Base-by-base conservation (phyloP, 495 filamentous ascomycete genomes). In the Hypoxylon crocopeplum region DNA sequence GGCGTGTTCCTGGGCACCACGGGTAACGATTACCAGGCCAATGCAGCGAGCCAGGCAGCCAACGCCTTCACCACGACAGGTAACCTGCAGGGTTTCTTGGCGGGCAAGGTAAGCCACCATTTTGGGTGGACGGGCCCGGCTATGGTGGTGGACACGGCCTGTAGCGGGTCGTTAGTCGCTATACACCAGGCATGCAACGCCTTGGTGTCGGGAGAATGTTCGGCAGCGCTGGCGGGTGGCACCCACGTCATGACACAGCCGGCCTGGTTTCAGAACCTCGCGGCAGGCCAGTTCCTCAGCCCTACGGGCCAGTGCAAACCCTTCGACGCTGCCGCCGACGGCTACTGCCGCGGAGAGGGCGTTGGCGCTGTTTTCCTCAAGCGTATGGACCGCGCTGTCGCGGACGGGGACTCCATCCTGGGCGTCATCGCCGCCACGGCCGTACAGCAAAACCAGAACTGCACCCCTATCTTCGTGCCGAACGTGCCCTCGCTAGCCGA, bases 101-200 rank as follows among this genome's bases (percentile, higher is more conserved):
- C 41, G 1, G 69, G 69, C 12, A 52, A 47, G 30, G 37, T 71
- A 6, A 56, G 48, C 0, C 80, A 83, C 54, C 77, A 72, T 47
- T 83, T 81, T 25, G 74, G 81, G 32, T 80, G 72, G 72, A 69
- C 74, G 2, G 82, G 81, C 0, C 80, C 80, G 0, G 69, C 68
- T 0, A 69, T 83, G 56, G 78, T 75, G 0, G 67, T 81, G 5
- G 81, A 85, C 45, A 83, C 80, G 1, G 82, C 82, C 0, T 85
- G 82, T 33, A 80, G 78, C 2, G 78, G 76, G 0, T 77, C 73
- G 20, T 56, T 79, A 1, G 66, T 78, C 1, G 77, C 80, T 1
- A 48, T 82, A 17, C 68, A 81, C 51, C 41, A 48, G 25, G 79
- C 75, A 1, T 67, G 70, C 21, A 69, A 74, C 46, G 74, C 69